A percentile compares a stretch with the other conserved stretches of the same genome.
These are phyloP conservation scores for Ceratocystis diversiconidia DNA, from an alignment of 2,329 filamentous ascomycete species.

Conservation along the genomic window DNA sequence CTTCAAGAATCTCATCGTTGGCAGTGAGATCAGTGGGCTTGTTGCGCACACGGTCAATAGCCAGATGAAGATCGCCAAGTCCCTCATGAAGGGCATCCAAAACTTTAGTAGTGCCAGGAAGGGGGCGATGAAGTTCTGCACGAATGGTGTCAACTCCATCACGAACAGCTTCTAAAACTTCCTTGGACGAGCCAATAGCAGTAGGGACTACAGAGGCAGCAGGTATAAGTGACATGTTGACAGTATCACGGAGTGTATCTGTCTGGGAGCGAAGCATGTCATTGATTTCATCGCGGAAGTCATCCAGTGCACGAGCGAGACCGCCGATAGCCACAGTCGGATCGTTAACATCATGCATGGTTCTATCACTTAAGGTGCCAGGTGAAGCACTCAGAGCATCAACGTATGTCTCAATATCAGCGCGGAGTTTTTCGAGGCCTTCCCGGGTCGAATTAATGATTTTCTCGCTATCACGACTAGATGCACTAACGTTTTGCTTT, in stretches of 20 bases:
- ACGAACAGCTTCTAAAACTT: conserved; percentile 56
- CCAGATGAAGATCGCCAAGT: conserved; percentile 58
- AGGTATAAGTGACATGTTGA: conserved; percentile 55
- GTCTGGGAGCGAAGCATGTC: conserved; percentile 65
- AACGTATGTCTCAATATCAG: conserved; percentile 69
- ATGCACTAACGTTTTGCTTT: conserved; percentile 67
- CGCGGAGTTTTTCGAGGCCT: conserved; percentile 65
- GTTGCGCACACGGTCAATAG: conserved; percentile 63
- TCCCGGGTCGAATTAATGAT: conserved; percentile 78
- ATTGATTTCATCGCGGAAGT: conserved; percentile 52
- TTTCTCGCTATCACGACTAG: conserved; percentile 72
- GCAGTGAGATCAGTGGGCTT: conserved; percentile 71
- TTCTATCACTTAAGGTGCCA: conserved; percentile 25
- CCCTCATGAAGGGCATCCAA: conserved; percentile 83
- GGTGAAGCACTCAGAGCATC: conserved; percentile 45
- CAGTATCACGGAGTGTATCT: conserved; percentile 62
- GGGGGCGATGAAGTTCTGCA: conserved; percentile 54
- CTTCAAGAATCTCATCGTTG: conserved; percentile 80
- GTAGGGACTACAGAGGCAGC: conserved; percentile 29
- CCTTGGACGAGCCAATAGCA: conserved; percentile 29
- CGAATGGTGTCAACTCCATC: conserved; percentile 62
- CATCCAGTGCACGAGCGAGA: conserved; percentile 41
- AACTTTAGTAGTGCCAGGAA: conserved; percentile 68
- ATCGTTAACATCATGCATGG: conserved; percentile 52
- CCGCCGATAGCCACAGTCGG: conserved; percentile 54